phyloP scores from a whole-genome alignment of 176 grass and related monocot species.

The Zea luxurians region DNA sequence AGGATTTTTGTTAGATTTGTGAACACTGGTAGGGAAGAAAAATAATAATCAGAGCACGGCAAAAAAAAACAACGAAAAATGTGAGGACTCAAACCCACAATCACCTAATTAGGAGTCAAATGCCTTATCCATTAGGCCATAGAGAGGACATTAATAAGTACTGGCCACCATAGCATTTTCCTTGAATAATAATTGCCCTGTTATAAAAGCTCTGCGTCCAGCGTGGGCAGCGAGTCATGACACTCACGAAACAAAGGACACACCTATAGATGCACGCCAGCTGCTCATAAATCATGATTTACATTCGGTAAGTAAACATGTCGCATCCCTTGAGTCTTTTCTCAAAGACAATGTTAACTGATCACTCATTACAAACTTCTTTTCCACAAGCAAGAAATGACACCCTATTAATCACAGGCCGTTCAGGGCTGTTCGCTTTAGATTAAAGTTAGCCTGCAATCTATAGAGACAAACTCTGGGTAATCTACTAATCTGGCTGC shows the following conservation, averaged over 20 bases:
- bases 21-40: too few relatives aligned
- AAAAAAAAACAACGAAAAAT: too few relatives aligned
- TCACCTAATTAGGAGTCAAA: constrained; percentile 95
- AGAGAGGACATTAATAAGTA: constrained; percentile 3
- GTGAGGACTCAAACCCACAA: constrained; percentile 96
- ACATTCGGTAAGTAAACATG: too few relatives aligned
- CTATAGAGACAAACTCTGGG: neutral
- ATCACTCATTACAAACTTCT: neutral
- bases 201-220: neutral
- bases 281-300: neutral
- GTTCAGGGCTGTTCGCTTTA: neutral
- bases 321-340: neutral
- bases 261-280: neutral
- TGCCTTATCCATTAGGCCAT: constrained; percentile 99
- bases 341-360: neutral
- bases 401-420: neutral
- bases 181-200: too few relatives aligned
- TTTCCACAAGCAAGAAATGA: neutral
- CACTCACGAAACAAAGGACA: neutral
- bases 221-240: neutral
- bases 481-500: neutral
- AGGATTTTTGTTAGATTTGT: too few relatives aligned
- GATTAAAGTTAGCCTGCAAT: too few relatives aligned
- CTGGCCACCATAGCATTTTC: too few relatives aligned
- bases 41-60: too few relatives aligned